phyloP scores from a whole-genome alignment of 2,329 filamentous ascomycete genomes.

The Didymosphaeria variabile region DNA sequence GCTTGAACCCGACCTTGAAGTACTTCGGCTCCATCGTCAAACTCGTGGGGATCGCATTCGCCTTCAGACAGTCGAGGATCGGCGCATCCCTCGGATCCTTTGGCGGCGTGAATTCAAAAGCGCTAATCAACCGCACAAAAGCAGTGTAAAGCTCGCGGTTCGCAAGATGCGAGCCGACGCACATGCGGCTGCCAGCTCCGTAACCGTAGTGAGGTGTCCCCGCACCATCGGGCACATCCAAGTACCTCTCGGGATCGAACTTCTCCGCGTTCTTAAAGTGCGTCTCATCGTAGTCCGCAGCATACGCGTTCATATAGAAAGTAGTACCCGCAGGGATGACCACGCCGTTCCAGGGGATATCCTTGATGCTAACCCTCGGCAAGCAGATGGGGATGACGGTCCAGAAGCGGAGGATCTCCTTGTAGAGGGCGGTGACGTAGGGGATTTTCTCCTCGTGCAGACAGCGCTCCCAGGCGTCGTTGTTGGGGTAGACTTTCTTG shows the following conservation, averaged over 20 bases:
- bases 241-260: constrained; percentile 77
- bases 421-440: constrained; percentile 80
- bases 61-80: constrained; percentile 56
- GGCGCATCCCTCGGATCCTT: constrained; percentile 52
- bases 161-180: constrained; percentile 57
- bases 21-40: constrained; percentile 61
- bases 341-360: constrained; percentile 73
- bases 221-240: constrained; percentile 58
- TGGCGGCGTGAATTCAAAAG: constrained; percentile 57
- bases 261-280: constrained; percentile 71
- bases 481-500: constrained; percentile 73
- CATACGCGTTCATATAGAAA: constrained; percentile 81
- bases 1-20: constrained; percentile 59
- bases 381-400: constrained; percentile 82
- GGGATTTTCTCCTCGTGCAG: constrained; percentile 77
- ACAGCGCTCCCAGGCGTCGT: constrained; percentile 79
- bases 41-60: constrained; percentile 57
- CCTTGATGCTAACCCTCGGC: constrained; percentile 75
- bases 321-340: constrained; percentile 78
- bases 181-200: constrained; percentile 58
- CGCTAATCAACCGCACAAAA: constrained; percentile 58
- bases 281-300: constrained; percentile 74
- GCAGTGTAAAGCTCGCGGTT: constrained; percentile 56
- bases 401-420: constrained; percentile 81
- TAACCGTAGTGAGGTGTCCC: constrained; percentile 61